These are phyloP conservation scores for Nakazawaea ishiwadae DNA, from an alignment of 805 yeast genomes.

Conservation along the genomic window DNA sequence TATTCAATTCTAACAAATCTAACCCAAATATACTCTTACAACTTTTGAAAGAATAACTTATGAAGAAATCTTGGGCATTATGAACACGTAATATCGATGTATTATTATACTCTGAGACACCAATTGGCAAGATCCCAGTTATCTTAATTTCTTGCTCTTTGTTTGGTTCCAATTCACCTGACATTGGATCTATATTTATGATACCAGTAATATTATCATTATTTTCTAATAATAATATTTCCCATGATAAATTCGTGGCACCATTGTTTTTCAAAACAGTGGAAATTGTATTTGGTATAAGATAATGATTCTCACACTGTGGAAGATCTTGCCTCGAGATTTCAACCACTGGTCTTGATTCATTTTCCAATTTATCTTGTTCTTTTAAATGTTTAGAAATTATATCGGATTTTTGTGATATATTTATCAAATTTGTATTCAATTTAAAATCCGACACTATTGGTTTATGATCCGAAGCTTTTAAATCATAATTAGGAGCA, in stretches of 20 bases:
- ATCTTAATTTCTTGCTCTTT: conserved; percentile 23
- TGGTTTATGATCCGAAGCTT: conserved; percentile 53
- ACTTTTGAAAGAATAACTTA: conserved; percentile 21
- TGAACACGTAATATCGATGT: conserved; percentile 24
- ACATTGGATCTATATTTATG: conserved; percentile 30
- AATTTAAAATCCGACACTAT: conserved; percentile 35
- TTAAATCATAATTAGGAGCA: conserved; percentile 19
- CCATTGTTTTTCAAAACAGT: conserved; percentile 31
- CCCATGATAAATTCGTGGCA: conserved; percentile 30
- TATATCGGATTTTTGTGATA: conserved; percentile 27
- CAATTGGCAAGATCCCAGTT: conserved; percentile 8
- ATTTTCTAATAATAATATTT: conserved; percentile 16
- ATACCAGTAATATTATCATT: conserved; percentile 23
- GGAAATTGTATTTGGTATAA: conserved; percentile 18
- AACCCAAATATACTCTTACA: conserved; percentile 5
- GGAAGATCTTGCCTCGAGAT: conserved; percentile 31
- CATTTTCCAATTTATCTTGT: conserved; percentile 40
- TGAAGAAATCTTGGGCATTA: conserved; percentile 26
- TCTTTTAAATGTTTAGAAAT: conserved; percentile 33
- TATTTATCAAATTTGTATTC: conserved; percentile 31
- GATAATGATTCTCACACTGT: conserved; percentile 21
- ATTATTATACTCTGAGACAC: conserved; percentile 16
- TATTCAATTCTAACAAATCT: conserved; percentile 1
- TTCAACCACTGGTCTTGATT: conserved; percentile 33
- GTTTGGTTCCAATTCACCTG: conserved; percentile 9